Base-by-base conservation (phyloP, 164 flowering plant species). In the Aristolochia californica region DNA sequence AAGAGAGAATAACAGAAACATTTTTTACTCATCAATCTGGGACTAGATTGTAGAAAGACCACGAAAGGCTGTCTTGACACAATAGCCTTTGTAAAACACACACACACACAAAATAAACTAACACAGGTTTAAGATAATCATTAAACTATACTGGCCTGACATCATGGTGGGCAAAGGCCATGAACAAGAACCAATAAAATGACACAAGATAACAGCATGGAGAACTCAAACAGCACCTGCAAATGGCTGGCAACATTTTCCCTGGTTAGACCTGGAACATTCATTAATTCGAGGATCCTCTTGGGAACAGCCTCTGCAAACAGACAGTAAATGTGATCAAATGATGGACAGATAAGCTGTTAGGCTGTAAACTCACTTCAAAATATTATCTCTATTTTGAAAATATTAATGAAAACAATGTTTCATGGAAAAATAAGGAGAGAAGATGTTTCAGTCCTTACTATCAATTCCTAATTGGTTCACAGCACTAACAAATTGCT, bases 241-340 rank as follows among this genome's bases (percentile, higher is more conserved):
- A 89, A 74, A 78, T 89, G 97, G 64, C 97, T 89, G 11, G 97
- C 97, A 62, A 89, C 89, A 72, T 89, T 84, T 71, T 89, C 95
- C 68, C 97, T 79, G 28, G 90, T 84, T 62, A 89, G 75, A 56
- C 85, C 95, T 44, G 88, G 93, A 58, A 82, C 93, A 69, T 87
- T 87, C 97, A 89, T 89, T 75, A 89, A 63, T 61, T 89, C 97
- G 28, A 89, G 88, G 57, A 89, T 89, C 68, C 88, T 73, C 66
- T 89, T 89, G 16, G 97, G 97, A 48, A 89, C 97, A 62, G 97
- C 97, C 80, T 89, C 97, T 89, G 95, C 62, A 72, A n/a, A n/a
- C 43, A 43, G 56, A 18, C 43, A 57, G 21, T 12, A n/a, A n/a
- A 30, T 22, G 17, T 27, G 28, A 50, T 15, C 25, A 16, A 34